Base-by-base conservation (phyloP, 306 rosid genomes). In the Acmispon strigosus region DNA sequence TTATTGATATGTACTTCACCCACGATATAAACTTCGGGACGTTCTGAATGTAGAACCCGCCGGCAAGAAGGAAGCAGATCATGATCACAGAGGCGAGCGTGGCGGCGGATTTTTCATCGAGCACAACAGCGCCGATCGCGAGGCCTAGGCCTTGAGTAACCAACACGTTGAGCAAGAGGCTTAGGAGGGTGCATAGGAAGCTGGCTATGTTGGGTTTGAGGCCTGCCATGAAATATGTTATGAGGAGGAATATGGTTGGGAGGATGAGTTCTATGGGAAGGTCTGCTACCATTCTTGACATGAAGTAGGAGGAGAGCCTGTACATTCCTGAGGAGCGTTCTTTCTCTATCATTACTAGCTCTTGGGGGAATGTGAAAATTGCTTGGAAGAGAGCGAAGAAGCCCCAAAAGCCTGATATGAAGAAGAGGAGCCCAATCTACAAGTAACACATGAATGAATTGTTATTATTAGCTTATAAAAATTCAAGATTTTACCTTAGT, bases 271-370 rank as follows among this genome's bases (percentile, higher is more conserved):
- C 97, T 87, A 88, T 88, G 2, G 96, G 91, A 39, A 91, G 86
- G 50, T 88, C 92, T 1, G 73, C 85, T 3, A 67, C 69, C 5
- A 64, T 73, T 34, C 83, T 85, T 41, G 92, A 83, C 45, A 85
- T 62, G 82, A 85, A 86, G 76, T 86, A 91, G 20, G 97, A 85
- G 2, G 96, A 88, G 10, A 91, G 92, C 10, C 87, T 66, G 69
- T 91, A 88, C 74, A 83, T 91, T 64, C 96, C 92, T 0, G 92
- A 90, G 7, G 89, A 76, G 48, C 97, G 57, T 69, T 90, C 97
- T 65, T 86, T 90, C 15, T 79, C 64, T 0, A 90, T 83, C 78
- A 86, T 88, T 84, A 67, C 74, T 6, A 81, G 73, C 51, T 90
- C 97, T 22, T 69, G 69, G 0, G 97, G 96, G 51, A 91, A 88